Conservation (phyloP, 2,329 filamentous ascomycete genomes). For the Epichloe sibirici region DNA sequence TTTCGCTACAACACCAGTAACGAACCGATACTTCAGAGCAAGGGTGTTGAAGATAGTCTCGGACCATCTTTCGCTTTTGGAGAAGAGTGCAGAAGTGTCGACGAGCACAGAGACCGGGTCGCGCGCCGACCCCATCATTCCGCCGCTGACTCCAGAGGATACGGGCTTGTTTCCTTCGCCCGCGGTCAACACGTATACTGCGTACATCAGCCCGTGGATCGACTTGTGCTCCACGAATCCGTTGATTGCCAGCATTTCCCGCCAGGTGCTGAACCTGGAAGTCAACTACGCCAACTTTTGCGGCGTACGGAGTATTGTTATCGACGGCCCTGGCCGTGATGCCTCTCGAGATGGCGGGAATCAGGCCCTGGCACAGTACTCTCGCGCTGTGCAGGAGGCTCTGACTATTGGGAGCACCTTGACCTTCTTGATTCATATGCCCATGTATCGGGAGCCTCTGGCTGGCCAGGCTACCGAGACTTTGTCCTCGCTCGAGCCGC, state of each 20-base stretch:
- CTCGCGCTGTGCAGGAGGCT: conserved; percentile 70
- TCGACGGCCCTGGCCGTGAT: conserved; percentile 63
- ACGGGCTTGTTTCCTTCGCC: conserved; percentile 59
- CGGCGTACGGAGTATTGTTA: conserved; percentile 69
- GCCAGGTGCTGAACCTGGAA: conserved; percentile 82
- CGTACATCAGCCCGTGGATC: conserved; percentile 81
- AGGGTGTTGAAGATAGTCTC: conserved; percentile 53
- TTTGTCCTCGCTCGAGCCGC: conserved; percentile 32
- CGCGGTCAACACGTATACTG: conserved; percentile 61
- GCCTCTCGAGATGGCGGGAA: conserved; percentile 38
- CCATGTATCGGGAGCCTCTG: conserved; percentile 66
- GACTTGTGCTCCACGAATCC: conserved; percentile 77
- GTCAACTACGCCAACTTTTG: conserved; percentile 93
- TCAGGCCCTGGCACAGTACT: conserved; percentile 59
- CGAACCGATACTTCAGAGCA: conserved; percentile 58
- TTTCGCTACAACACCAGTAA: conserved; percentile 68
- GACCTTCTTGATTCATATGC: conserved; percentile 68
- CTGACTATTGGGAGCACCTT: conserved; percentile 63
- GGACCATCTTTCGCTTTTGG: conserved; percentile 37
- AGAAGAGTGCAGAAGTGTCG: conserved; percentile 24
- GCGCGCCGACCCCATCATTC: conserved; percentile 44
- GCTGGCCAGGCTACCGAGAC: conserved; percentile 39
- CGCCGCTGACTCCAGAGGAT: conserved; percentile 67
- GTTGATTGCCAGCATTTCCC: conserved; percentile 71
- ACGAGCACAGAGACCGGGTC: conserved; percentile 32